Evolutionary conservation across 2,329 filamentous ascomycete genomes (phyloP), one percentile per base, ranked within the genome.

Genomic region (Penicillium sp.): DNA sequence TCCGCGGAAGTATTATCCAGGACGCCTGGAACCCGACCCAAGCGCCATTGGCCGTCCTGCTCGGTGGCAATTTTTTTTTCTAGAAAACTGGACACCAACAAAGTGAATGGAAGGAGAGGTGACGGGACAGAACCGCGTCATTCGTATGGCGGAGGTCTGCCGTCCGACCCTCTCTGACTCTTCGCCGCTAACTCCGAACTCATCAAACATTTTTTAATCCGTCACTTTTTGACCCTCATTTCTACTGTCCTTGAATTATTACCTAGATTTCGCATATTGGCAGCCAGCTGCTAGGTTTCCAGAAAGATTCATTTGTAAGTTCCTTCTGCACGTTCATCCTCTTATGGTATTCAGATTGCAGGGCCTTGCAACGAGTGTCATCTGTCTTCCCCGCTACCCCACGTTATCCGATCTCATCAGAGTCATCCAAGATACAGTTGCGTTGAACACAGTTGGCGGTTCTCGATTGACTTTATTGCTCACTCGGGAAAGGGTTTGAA

Each of bases 371-470:
- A n/a, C 18, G 8, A 13, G n/a, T 9, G 33, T 27, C 18, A 27
- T 29, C 24, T 32, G 27, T 38, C 38, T 13, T 49, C 53, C 49
- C 47, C 52, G 47, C 53, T 53, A 52, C 61, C 61, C 62, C 59
- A 51, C 58, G 50, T 53, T 55, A 29, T 25, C 44, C 51, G 50
- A 57, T 25, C 43, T 49, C 49, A 57, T 57, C 54, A 55, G 53
- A 49, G 28, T 53, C 52, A 50, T 33, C 13, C 4, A 36, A 42
- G 24, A 11, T 3, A 18, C 18, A 18, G 18, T 18, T 18, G 18
- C 18, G 18, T 18, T 18, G 18, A 18, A 18, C 18, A 18, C 18
- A 18, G 18, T 18, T 18, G 18, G 18, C 18, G 18, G 18, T 18
- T 18, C 18, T 18, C 18, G 18, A n/a, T 34, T 48, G 5, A 43